These are phyloP conservation scores for Ustilago xerochloae DNA, from an alignment of 1,284 basidiomycete species.

Conservation along the genomic window DNA sequence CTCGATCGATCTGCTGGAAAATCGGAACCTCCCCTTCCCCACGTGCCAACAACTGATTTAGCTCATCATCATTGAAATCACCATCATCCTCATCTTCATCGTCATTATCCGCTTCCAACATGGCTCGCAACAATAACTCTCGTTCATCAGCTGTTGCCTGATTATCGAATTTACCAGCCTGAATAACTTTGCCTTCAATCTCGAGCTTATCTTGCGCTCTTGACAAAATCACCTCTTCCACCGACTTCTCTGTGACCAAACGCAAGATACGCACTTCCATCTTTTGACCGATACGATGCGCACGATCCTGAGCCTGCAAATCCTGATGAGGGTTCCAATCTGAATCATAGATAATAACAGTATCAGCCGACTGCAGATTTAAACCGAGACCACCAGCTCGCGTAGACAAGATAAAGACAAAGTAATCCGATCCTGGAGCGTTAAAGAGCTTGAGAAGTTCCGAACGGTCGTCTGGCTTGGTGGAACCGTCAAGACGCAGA, in stretches of 20 bases:
- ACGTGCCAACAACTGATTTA: slow-evolving; percentile 92
- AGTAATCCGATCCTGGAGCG: slow-evolving; percentile 86
- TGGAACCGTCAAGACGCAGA: slow-evolving; percentile 94
- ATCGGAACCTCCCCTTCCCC: slow-evolving; percentile 81
- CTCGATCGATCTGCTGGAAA: slow-evolving; percentile 86
- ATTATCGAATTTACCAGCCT: slow-evolving; percentile 97
- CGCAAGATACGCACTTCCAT: slow-evolving; percentile 96
- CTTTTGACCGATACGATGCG: slow-evolving; percentile 99
- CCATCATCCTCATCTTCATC: slow-evolving; percentile 73
- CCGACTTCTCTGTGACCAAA: slow-evolving; percentile 96
- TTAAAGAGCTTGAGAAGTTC: slow-evolving; percentile 91
- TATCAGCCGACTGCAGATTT: slow-evolving; percentile 97
- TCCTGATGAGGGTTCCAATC: slow-evolving; percentile 73
- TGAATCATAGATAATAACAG: slow-evolving; percentile 90
- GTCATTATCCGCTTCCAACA: slow-evolving; percentile 68
- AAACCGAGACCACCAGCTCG: slow-evolving; percentile 96
- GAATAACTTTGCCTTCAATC: slow-evolving; percentile 93
- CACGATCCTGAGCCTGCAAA: slow-evolving; percentile 83
- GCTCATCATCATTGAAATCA: slow-evolving; percentile 95
- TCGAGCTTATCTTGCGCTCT: slow-evolving; percentile 96
- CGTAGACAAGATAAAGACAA: slow-evolving; percentile 87
- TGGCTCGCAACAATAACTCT: slow-evolving; percentile 86
- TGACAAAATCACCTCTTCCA: slow-evolving; percentile 96
- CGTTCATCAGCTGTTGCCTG: slow-evolving; percentile 98
- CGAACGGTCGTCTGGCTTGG: slow-evolving; percentile 97